Percentiles rank a stretch among this genome's conserved stretches.
Evolutionary conservation across 495 filamentous ascomycete species (phyloP).

Genomic region (Pyronema domesticum): DNA sequence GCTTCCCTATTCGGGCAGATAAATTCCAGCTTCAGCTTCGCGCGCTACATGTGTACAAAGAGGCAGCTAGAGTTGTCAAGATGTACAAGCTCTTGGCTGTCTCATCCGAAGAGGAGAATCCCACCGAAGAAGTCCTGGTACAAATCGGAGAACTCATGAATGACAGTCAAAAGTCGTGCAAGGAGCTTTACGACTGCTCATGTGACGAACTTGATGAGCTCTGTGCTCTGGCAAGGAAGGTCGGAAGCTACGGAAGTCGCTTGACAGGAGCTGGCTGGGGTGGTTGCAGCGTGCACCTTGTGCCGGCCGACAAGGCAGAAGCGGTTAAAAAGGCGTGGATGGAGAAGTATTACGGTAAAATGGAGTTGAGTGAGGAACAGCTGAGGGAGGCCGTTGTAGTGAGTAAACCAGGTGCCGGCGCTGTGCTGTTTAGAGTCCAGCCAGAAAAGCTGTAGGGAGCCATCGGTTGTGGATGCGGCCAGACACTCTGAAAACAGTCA

Average conservation of each 20-base stretch:
- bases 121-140: constrained; percentile 43
- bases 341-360: constrained; percentile 60
- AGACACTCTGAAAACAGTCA: too few species aligned
- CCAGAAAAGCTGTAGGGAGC: neutral
- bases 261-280: constrained; percentile 95
- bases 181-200: constrained; percentile 72
- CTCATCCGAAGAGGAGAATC: constrained; percentile 15
- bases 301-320: constrained; percentile 72
- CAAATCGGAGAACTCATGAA: constrained; percentile 74
- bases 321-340: constrained; percentile 59
- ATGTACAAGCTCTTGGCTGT: constrained; percentile 52
- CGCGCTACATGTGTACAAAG: constrained; percentile 74
- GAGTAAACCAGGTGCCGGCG: constrained; percentile 61
- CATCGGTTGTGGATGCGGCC: too few species aligned
- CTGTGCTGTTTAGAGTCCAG: constrained; percentile 19
- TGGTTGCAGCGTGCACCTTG: constrained; percentile 84
- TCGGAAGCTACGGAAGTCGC: constrained; percentile 68
- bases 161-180: constrained; percentile 70
- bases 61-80: constrained; percentile 68
- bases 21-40: constrained; percentile 76
- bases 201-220: constrained; percentile 78
- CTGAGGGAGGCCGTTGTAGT: constrained; percentile 69
- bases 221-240: constrained; percentile 56
- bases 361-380: constrained; percentile 54
- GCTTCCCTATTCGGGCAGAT: constrained; percentile 63